Conservation (phyloP, 2,329 filamentous ascomycete genomes). For the Aspergillus felis region DNA sequence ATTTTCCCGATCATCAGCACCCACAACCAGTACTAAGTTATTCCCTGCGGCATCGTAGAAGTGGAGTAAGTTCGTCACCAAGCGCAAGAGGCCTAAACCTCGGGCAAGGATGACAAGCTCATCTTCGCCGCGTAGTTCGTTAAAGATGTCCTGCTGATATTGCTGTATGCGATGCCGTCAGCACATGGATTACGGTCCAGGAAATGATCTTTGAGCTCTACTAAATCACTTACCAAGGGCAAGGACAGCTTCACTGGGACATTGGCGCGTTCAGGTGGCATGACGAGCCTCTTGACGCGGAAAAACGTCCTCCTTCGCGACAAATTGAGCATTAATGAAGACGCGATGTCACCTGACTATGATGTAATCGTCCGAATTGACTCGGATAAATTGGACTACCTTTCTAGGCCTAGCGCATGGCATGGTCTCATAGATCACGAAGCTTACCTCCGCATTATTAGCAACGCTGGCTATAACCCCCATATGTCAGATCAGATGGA, state of each 20-base stretch:
- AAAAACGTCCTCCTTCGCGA: not conserved
- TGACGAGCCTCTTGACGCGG: conserved; percentile 29
- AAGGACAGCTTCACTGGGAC: conserved; percentile 60
- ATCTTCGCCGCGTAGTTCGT: conserved; percentile 84
- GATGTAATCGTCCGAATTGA: not conserved
- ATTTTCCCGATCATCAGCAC: conserved; percentile 89
- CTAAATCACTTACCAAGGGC: conserved; percentile 47
- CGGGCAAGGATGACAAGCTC: conserved; percentile 88
- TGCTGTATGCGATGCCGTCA: conserved; percentile 43
- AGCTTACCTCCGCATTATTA: too few relatives aligned
- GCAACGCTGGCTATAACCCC: too few relatives aligned
- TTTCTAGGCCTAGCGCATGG: not conserved
- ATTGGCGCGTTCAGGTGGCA: conserved; percentile 41
- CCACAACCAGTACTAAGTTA: conserved; percentile 84
- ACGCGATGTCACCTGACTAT: not conserved
- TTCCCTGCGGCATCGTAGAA: conserved; percentile 95
- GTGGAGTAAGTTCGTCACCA: conserved; percentile 94
- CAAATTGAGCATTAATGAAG: not conserved
- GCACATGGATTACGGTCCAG: not conserved
- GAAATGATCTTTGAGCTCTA: not conserved
- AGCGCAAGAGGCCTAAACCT: conserved; percentile 83
- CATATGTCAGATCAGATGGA: too few relatives aligned
- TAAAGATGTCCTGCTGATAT: conserved; percentile 95
- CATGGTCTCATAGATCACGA: not conserved
- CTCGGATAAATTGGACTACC: not conserved